A percentile compares a stretch with the other conserved stretches of the same genome.
Conservation (phyloP, 139 green algal genomes). For the Eudorina sp. region DNA sequence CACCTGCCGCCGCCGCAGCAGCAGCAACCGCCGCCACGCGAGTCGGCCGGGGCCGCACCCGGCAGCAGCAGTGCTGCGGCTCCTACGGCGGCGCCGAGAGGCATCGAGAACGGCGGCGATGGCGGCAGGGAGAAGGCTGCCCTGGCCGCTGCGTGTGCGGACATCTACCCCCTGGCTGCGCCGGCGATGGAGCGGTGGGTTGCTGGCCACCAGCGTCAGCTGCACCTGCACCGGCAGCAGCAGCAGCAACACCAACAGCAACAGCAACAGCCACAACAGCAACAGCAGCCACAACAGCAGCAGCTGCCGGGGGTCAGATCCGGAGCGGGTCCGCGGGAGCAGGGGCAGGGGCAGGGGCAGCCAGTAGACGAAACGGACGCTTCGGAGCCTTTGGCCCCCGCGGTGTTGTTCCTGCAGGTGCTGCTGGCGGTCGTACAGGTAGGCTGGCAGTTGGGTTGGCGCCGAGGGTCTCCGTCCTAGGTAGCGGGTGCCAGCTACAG, state of each 20-base stretch:
- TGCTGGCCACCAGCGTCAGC: background rate
- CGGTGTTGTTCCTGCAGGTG: background rate
- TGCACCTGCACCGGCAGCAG: background rate
- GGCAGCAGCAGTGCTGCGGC: background rate
- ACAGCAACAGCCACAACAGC: background rate
- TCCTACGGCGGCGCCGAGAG: background rate
- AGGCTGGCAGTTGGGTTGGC: background rate
- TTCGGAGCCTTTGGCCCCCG: background rate
- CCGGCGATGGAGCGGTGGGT: background rate
- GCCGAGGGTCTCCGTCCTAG: too few relatives aligned
- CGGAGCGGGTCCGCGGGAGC: too few relatives aligned
- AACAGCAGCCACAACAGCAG: background rate
- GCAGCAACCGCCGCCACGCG: background rate
- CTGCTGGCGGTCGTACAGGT: constrained; percentile 31
- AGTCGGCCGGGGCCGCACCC: background rate
- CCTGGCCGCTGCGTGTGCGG: background rate
- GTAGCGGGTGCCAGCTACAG: too few relatives aligned
- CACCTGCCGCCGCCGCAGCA: background rate
- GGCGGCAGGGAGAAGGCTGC: background rate
- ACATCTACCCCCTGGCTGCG: background rate
- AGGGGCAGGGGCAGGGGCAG: background rate
- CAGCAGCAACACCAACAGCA: background rate
- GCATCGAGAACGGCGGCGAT: too few relatives aligned
- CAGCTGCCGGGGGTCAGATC: too few relatives aligned
- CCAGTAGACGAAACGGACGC: too few relatives aligned